These are phyloP conservation scores for Monosporascus sp. DNA, from an alignment of 2,329 filamentous ascomycete species.

Conservation along the genomic window DNA sequence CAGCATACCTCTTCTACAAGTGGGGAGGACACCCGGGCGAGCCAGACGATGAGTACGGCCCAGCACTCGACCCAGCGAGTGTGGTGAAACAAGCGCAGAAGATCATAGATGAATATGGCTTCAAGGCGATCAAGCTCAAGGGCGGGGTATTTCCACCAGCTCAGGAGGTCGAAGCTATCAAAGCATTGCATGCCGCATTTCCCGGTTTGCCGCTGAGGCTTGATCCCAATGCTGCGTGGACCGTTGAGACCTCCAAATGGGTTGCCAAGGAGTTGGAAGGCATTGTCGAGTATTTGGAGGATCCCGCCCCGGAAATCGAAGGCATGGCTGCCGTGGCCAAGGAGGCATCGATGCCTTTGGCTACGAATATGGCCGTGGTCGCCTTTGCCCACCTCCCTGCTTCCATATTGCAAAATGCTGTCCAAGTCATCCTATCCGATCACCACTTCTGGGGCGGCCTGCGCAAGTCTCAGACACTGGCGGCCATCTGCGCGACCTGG, in stretches of 20 bases:
- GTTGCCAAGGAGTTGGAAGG: slow-evolving; percentile 32
- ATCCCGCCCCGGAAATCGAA: slow-evolving; percentile 35
- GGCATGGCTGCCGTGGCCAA: slow-evolving; percentile 39
- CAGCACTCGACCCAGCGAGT: slow-evolving; percentile 30
- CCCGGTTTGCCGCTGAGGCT: slow-evolving; percentile 31
- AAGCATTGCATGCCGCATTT: slow-evolving; percentile 32
- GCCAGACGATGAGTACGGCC: slow-evolving; percentile 34
- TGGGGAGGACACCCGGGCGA: slow-evolving; percentile 36
- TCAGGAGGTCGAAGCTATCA: slow-evolving; percentile 35
- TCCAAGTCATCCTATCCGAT: slow-evolving; percentile 36
- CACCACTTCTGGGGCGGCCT: slow-evolving; percentile 41
- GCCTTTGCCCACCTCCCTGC: slow-evolving; percentile 34
- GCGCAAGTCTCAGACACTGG: slow-evolving; percentile 34
- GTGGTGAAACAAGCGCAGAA: slow-evolving; percentile 31
- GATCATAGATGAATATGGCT: slow-evolving; percentile 37
- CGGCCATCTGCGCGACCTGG: slow-evolving; percentile 34
- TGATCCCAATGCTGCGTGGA: slow-evolving; percentile 36
- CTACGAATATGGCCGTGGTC: slow-evolving; percentile 40
- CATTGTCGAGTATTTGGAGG: slow-evolving; percentile 35
- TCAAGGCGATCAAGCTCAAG: slow-evolving; percentile 39
- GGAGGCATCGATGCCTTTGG: slow-evolving; percentile 35
- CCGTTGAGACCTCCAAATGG: slow-evolving; percentile 34
- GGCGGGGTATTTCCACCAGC: slow-evolving; percentile 36
- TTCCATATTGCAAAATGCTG: slow-evolving; percentile 33
- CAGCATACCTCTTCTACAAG: slow-evolving; percentile 40